Evolutionary conservation across 1,284 basidiomycete species (phyloP).

Genomic region (Ceratobasidium sp.): DNA sequence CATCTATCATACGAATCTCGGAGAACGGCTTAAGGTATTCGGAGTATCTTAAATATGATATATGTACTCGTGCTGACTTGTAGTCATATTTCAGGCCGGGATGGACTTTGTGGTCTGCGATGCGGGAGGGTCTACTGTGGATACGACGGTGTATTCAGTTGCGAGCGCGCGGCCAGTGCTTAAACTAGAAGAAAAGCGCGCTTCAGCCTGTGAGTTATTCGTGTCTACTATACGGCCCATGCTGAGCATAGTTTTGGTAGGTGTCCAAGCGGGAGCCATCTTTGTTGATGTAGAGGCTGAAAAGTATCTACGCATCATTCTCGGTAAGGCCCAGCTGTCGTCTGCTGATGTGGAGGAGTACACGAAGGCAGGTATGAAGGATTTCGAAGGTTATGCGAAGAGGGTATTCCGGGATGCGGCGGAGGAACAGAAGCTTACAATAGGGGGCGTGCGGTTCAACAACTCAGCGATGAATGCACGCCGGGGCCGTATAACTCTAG

Average conservation of each 20-base stretch:
- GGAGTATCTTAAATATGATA: neutral
- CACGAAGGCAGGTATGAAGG: slow-evolving; percentile 16
- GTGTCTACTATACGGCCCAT: neutral
- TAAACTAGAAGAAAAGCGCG: slow-evolving; percentile 41
- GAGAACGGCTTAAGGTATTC: slow-evolving; percentile 30
- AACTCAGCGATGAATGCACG: slow-evolving; percentile 14
- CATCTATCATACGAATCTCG: slow-evolving; percentile 25
- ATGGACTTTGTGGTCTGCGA: slow-evolving; percentile 44
- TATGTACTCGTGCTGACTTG: neutral
- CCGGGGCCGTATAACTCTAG: neutral
- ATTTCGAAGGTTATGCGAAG: slow-evolving; percentile 23
- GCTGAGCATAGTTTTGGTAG: neutral
- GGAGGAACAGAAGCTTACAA: slow-evolving; percentile 1
- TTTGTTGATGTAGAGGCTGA: slow-evolving; percentile 29
- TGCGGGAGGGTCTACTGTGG: slow-evolving; percentile 48
- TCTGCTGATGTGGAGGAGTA: slow-evolving; percentile 7
- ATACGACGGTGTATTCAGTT: slow-evolving; percentile 45
- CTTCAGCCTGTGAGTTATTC: slow-evolving; percentile 28
- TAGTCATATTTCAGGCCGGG: slow-evolving; percentile 16
- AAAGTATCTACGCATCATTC: neutral
- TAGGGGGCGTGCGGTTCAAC: slow-evolving; percentile 12
- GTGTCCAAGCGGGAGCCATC: slow-evolving; percentile 40
- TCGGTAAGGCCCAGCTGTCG: neutral
- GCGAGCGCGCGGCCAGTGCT: slow-evolving; percentile 24
- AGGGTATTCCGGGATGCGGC: slow-evolving; percentile 4